Base-by-base conservation (phyloP, 768 basidiomycete species). In the Boletus rubroflammeus region DNA sequence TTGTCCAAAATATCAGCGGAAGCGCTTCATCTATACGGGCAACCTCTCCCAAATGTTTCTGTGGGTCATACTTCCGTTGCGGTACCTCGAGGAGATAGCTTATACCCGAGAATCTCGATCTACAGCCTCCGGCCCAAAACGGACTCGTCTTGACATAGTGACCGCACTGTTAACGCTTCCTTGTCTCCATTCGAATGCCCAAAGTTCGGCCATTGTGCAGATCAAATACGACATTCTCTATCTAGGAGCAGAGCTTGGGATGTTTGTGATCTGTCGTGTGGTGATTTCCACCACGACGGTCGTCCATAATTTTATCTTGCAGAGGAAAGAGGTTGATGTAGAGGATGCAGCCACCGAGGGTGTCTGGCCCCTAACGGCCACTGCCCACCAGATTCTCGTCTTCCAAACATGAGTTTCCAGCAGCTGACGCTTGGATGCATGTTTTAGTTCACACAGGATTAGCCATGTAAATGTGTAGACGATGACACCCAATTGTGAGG, bases 381-480 rank as follows among this genome's bases (percentile, higher is more conserved):
- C 48, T 19, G 70, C 59, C 17, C 69, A 71, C 50, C 67, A 71
- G 58, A 69, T 71, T 47, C 62, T 68, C 31, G 60, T 72, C 47
- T 70, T 72, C 46, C 53, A 57, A 42, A 21, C 55, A 48, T 54
- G 61, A 55, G 42, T 42, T n/a, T 32, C 36, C 42, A 35, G 14
- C 3, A 7, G 8, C 21, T 34, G 45, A 29, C 14, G 17, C 23
- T n/a, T 39, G 49, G 44, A 13, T 29, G 46, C 8, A 21, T 32
- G 15, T 14, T 14, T 6, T 7, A 23, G 38, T 42, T 50, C 8
- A 45, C 11, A 44, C 50, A 21, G 10, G 31, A 56, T 32, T 25
- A 34, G 38, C 25, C 23, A 42, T 28, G 19, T 58, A 23, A 17
- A 25, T 21, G 38, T 36, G 32, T 39, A 9, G 32, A 32, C 14